Evolutionary conservation across 371 early-diverging fungal species (phyloP).

Genomic region (Lichtheimia hyalospora): DNA sequence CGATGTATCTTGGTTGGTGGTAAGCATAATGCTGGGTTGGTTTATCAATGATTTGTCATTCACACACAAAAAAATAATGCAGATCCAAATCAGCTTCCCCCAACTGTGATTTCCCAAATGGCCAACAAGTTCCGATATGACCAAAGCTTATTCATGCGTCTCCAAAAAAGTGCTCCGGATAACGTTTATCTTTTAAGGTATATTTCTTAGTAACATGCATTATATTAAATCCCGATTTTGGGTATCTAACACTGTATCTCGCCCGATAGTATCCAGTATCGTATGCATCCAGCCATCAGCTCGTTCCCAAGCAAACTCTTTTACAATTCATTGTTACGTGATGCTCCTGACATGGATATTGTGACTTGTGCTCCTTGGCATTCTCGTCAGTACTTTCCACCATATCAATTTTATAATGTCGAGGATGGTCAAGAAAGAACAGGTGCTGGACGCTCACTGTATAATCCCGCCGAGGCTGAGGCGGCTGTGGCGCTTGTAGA

Average conservation of each 20-base stretch:
- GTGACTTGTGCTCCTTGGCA: conserved; percentile 82
- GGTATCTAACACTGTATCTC: not conserved
- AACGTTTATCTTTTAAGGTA: conserved; percentile 74
- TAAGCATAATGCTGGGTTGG: conserved; percentile 19
- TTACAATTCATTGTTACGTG: conserved; percentile 74
- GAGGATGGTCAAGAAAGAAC: conserved; percentile 67
- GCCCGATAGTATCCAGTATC: conserved; percentile 85
- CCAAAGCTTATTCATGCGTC: conserved; percentile 86
- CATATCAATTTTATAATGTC: conserved; percentile 83
- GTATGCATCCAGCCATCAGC: conserved; percentile 96
- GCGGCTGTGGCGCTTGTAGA: conserved; percentile 75
- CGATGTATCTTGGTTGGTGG: conserved; percentile 94
- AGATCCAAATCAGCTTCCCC: conserved; percentile 97
- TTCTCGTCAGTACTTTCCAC: conserved; percentile 55
- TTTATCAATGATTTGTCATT: not conserved
- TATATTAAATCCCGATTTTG: not conserved
- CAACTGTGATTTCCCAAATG: conserved; percentile 82
- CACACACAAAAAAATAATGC: not conserved
- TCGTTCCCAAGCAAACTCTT: conserved; percentile 81
- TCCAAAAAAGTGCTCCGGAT: conserved; percentile 64
- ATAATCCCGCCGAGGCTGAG: conserved; percentile 79
- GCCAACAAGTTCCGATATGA: conserved; percentile 82
- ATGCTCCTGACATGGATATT: conserved; percentile 73
- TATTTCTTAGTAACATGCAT: not conserved
- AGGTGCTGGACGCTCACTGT: conserved; percentile 73